Evolutionary conservation across 2,329 filamentous ascomycete genomes (phyloP).

Genomic region (Diatrype stigma): DNA sequence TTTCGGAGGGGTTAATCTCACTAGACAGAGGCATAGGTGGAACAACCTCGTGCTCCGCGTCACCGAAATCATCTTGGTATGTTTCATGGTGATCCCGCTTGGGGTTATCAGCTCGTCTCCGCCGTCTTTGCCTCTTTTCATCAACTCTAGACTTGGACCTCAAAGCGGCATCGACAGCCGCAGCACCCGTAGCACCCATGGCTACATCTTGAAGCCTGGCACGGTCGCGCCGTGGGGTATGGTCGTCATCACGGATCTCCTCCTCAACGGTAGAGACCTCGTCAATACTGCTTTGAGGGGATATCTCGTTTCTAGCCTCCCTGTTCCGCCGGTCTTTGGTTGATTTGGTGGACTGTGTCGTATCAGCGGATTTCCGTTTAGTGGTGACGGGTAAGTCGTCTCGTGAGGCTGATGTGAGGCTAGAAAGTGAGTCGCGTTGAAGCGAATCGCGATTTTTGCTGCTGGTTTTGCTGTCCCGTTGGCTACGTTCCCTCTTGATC

Average conservation of each 20-base stretch:
- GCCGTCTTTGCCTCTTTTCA: constrained; percentile 49
- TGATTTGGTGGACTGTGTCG: constrained; percentile 47
- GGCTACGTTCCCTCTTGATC: constrained; percentile 84
- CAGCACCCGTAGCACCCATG: constrained; percentile 40
- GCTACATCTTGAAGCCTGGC: constrained; percentile 35
- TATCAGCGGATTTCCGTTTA: constrained; percentile 47
- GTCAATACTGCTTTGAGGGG: constrained; percentile 45
- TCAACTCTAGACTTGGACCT: constrained; percentile 38
- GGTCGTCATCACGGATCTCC: constrained; percentile 36
- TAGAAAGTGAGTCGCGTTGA: constrained; percentile 47
- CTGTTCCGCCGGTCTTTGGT: constrained; percentile 46
- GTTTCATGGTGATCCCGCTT: constrained; percentile 43
- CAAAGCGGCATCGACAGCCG: constrained; percentile 32
- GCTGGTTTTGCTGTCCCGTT: constrained; percentile 54
- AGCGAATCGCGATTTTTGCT: constrained; percentile 41
- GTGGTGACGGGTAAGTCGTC: constrained; percentile 50
- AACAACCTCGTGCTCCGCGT: constrained; percentile 51
- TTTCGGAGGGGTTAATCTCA: constrained; percentile 77
- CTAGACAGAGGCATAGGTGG: constrained; percentile 87
- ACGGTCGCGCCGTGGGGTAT: constrained; percentile 41
- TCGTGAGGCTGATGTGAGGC: constrained; percentile 49
- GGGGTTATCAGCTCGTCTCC: constrained; percentile 47
- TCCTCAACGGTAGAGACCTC: constrained; percentile 41
- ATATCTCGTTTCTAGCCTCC: constrained; percentile 53
- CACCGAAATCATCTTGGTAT: constrained; percentile 47